Evolutionary conservation across 2,329 filamentous ascomycete genomes (phyloP), one percentile per base, ranked within the genome.

Genomic region (Ophiostoma populinum): DNA sequence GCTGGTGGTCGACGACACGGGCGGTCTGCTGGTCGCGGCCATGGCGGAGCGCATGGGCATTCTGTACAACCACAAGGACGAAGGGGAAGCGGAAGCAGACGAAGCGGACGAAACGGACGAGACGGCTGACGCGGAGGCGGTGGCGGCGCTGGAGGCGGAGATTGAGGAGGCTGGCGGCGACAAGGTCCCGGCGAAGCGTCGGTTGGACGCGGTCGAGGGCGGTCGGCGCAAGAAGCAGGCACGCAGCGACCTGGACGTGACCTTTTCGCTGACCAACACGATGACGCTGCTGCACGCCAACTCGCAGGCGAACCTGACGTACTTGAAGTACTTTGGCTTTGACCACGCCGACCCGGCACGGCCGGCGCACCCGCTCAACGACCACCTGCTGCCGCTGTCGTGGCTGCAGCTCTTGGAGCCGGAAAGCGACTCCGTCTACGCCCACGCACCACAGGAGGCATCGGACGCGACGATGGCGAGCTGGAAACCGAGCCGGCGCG

Each of bases 391-490:
- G 47, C 72, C 78, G 5, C 62, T 95, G 20, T 87, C 82, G 19
- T 98, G 87, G 86, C 69, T 98, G 2, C 87, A 95, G 55, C 70
- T 98, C 5, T 59, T 94, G 12, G 67, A 79, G 17, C 90, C 90
- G 0, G 58, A 70, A 24, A 61, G 72, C 20, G 90, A 95, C 53
- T 65, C 69, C 1, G 71, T 78, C 4, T 93, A 92, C 55, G 56
- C 62, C 21, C 65, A 69, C 18, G 67, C 76, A 35, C 78, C 83
- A 0, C 62, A n/a, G n/a, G n/a, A n/a, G n/a, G 70, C 1, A 51
- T 58, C 0, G 61, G 76, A 1, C 47, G 72, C 0, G 61, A 73
- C 1, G 68, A 74, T 12, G 65, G 68, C 17, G 60, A 95, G 2
- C 60, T 75, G 79, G 68, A 95, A 94, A 57, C 70, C 76, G 11